Evolutionary conservation across 108 stramenopile species (phyloP).

Genomic region (Nitzschia palea): DNA sequence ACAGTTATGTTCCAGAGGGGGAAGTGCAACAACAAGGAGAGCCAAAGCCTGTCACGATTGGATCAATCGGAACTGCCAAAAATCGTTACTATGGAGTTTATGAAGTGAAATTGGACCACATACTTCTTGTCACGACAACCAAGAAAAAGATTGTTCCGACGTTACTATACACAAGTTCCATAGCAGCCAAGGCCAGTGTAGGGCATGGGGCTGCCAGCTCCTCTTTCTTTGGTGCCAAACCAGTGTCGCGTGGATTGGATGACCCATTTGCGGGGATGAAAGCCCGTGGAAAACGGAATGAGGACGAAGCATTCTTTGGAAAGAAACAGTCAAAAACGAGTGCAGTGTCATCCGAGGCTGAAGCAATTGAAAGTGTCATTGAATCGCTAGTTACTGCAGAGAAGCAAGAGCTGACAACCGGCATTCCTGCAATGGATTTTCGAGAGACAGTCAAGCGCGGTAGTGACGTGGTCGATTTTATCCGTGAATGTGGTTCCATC

Average conservation of each 20-base stretch:
- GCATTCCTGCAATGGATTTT: conserved; percentile 53
- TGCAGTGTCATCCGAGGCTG: conserved; percentile 25
- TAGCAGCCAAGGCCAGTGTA: conserved; percentile 5
- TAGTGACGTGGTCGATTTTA: conserved; percentile 57
- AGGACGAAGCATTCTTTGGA: conserved; percentile 14
- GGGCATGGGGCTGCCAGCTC: neutral
- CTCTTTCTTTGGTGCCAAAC: conserved; percentile 48
- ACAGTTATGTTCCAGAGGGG: conserved; percentile 42
- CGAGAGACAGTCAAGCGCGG: conserved; percentile 65
- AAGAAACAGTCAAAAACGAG: conserved; percentile 13
- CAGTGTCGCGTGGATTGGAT: conserved; percentile 35
- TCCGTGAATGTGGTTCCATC: conserved; percentile 39
- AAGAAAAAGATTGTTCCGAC: conserved; percentile 70
- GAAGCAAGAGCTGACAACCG: conserved; percentile 41
- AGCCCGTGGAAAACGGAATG: conserved; percentile 59
- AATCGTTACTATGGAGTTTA: conserved; percentile 54
- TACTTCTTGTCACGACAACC: conserved; percentile 57
- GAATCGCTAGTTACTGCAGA: conserved; percentile 54
- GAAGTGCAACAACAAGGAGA: conserved; percentile 13
- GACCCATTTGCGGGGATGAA: conserved; percentile 78
- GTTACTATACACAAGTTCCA: conserved; percentile 49
- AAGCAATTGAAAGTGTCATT: conserved; percentile 53
- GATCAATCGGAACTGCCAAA: conserved; percentile 53
- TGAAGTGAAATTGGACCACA: conserved; percentile 57
- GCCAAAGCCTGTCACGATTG: conserved; percentile 43